Percentiles rank a stretch among this genome's conserved stretches.
Evolutionary conservation across 139 green algal genomes (phyloP).

Genomic region (Chlorella sp.): DNA sequence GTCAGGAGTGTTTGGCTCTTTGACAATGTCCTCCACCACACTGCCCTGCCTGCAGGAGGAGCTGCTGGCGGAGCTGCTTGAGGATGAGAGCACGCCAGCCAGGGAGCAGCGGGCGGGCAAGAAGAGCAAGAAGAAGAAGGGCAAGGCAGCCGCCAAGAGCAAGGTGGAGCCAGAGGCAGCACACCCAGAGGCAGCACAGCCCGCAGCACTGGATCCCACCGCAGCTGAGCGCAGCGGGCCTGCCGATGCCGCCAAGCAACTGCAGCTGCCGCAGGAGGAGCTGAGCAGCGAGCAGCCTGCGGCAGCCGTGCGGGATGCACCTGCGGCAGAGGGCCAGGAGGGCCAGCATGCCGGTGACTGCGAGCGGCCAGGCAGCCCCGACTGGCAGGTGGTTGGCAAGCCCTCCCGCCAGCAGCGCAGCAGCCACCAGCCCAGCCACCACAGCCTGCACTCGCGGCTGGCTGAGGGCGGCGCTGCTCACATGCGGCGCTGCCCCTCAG

Average conservation of each 20-base stretch:
- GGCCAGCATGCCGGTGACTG: not conserved
- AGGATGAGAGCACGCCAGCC: not conserved
- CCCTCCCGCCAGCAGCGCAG: not conserved
- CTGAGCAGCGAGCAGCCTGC: no score
- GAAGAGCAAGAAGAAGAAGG: slow-evolving; percentile 54
- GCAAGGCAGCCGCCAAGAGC: slow-evolving; percentile 4
- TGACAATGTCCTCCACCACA: no score
- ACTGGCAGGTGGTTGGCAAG: slow-evolving; percentile 19
- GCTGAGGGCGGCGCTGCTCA: no score
- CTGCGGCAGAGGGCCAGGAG: not conserved
- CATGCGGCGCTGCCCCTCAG: slow-evolving; percentile 13
- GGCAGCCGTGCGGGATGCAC: not conserved
- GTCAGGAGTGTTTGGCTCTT: no score
- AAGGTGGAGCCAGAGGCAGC: not conserved
- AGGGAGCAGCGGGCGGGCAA: slow-evolving; percentile 25
- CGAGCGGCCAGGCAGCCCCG: not conserved
- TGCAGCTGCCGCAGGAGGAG: not conserved
- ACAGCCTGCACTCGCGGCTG: no score
- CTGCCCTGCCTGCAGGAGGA: slow-evolving; percentile 57
- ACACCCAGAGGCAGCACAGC: not conserved
- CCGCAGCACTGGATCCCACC: not conserved
- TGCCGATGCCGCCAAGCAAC: not conserved
- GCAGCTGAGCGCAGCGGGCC: not conserved
- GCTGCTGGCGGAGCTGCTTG: slow-evolving; percentile 61
- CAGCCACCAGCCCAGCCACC: not conserved